Conservation (phyloP, 2,329 filamentous ascomycete genomes). For the Aspergillus vadensis region DNA sequence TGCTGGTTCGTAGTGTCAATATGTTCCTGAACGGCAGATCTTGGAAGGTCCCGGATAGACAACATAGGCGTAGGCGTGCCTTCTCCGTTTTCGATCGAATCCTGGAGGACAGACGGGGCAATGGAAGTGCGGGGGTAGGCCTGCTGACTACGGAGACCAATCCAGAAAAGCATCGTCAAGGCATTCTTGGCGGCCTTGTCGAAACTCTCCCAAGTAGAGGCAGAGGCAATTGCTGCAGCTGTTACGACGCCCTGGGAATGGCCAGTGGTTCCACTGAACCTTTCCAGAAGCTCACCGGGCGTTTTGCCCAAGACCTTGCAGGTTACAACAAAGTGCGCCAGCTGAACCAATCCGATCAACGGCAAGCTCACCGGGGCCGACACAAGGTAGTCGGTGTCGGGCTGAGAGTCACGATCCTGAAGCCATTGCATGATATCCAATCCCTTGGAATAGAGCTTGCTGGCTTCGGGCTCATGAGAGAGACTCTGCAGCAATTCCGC, state of each 20-base stretch:
- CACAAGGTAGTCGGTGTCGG: slow-evolving; percentile 90
- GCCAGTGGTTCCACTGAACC: slow-evolving; percentile 84
- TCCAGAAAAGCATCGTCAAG: slow-evolving; percentile 96
- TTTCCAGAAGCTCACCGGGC: slow-evolving; percentile 82
- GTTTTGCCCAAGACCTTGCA: slow-evolving; percentile 89
- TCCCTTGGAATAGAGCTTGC: slow-evolving; percentile 97
- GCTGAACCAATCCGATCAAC: slow-evolving; percentile 91
- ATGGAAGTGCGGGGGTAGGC: slow-evolving; percentile 94
- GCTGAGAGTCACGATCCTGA: slow-evolving; percentile 82
- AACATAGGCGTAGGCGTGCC: slow-evolving; percentile 97
- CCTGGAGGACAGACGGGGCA: slow-evolving; percentile 84
- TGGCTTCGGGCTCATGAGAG: slow-evolving; percentile 78
- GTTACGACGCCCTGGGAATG: slow-evolving; percentile 97
- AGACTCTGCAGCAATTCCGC: slow-evolving; percentile 86
- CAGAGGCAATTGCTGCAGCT: slow-evolving; percentile 85
- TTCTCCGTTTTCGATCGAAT: slow-evolving; percentile 91
- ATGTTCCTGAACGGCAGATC: slow-evolving; percentile 88
- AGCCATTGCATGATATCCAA: slow-evolving; percentile 94
- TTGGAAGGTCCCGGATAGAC: slow-evolving; percentile 89
- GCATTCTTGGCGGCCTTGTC: slow-evolving; percentile 76
- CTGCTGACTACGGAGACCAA: slow-evolving; percentile 94
- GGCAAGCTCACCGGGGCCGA: slow-evolving; percentile 95
- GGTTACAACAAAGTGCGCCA: slow-evolving; percentile 92
- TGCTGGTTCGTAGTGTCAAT: slow-evolving; percentile 97
- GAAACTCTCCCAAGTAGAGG: slow-evolving; percentile 91